Percentiles rank a stretch among this genome's conserved stretches.
Evolutionary conservation across 768 basidiomycete genomes (phyloP).

Genomic region (Agaricus sinodeliciosus): DNA sequence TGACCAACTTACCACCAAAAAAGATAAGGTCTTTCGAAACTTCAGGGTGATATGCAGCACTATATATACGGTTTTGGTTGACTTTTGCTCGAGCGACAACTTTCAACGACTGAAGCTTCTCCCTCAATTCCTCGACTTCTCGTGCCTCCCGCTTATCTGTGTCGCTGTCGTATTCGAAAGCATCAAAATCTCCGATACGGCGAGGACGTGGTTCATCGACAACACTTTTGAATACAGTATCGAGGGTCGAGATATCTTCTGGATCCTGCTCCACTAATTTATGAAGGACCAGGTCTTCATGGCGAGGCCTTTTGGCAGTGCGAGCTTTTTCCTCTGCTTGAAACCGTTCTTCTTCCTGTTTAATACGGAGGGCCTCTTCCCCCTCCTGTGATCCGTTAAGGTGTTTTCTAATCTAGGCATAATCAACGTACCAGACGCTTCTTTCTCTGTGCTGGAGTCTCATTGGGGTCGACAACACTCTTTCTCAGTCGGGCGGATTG

Average conservation of each 20-base stretch:
- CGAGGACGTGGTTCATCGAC: constrained; percentile 32
- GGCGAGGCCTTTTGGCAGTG: constrained; percentile 61
- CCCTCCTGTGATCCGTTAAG: constrained; percentile 31
- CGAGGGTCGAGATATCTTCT: constrained; percentile 40
- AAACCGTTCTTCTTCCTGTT: constrained; percentile 56
- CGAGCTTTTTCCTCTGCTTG: constrained; percentile 57
- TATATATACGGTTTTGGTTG: constrained; percentile 67
- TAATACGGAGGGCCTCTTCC: constrained; percentile 38
- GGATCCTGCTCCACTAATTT: constrained; percentile 44
- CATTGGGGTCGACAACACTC: constrained; percentile 45
- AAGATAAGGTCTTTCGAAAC: constrained; percentile 77
- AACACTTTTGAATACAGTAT: constrained; percentile 31
- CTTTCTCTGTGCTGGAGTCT: constrained; percentile 55
- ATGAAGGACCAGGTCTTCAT: constrained; percentile 55
- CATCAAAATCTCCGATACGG: constrained; percentile 39
- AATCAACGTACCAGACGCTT: constrained; percentile 54
- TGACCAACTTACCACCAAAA: constrained; percentile 56
- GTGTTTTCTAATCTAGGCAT: not conserved
- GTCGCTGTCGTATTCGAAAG: constrained; percentile 43
- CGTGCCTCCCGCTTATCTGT: constrained; percentile 37
- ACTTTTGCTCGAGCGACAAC: constrained; percentile 80
- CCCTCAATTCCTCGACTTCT: constrained; percentile 47
- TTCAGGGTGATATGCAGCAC: constrained; percentile 78
- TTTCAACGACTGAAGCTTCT: constrained; percentile 48
- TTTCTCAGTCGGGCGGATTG: constrained; percentile 60